Percentiles rank a stretch among this genome's conserved stretches.
These are phyloP conservation scores for Blastomyces silverae DNA, from an alignment of 2,329 filamentous ascomycete species.

Conservation along the genomic window DNA sequence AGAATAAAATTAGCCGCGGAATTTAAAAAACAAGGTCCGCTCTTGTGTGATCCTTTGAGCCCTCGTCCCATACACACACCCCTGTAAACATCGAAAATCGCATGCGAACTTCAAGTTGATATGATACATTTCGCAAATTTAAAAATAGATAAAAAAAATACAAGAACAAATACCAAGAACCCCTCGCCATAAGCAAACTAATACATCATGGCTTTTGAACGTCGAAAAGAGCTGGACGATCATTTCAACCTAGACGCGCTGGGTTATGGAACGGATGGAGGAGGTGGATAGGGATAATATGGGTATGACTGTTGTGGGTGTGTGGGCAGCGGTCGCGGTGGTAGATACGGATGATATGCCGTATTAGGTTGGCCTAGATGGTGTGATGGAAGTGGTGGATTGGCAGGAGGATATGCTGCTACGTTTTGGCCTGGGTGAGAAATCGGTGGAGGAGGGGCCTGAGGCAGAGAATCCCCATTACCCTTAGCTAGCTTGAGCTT, in stretches of 20 bases:
- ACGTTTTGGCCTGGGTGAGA: neutral
- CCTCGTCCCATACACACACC: neutral
- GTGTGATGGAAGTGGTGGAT: neutral
- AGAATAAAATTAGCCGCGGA: neutral
- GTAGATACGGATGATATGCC: neutral
- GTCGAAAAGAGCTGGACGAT: neutral
- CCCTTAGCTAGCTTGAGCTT: conserved; percentile 26
- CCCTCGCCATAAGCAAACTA: neutral
- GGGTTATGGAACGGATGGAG: neutral
- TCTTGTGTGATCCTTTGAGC: neutral
- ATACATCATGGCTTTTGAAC: neutral
- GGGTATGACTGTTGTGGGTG: conserved; percentile 3
- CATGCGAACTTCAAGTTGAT: neutral
- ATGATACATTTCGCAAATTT: neutral
- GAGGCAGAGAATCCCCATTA: neutral
- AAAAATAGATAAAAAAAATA: neutral
- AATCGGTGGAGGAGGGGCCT: neutral
- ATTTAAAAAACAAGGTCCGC: neutral
- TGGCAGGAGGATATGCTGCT: neutral
- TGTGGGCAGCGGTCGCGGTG: neutral
- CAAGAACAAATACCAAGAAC: neutral
- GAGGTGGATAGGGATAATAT: neutral
- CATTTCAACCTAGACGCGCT: neutral
- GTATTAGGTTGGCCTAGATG: neutral
- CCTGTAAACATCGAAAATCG: neutral